These are phyloP conservation scores for Leccinum olivaceopallidum DNA, from an alignment of 768 basidiomycete species.

Conservation along the genomic window DNA sequence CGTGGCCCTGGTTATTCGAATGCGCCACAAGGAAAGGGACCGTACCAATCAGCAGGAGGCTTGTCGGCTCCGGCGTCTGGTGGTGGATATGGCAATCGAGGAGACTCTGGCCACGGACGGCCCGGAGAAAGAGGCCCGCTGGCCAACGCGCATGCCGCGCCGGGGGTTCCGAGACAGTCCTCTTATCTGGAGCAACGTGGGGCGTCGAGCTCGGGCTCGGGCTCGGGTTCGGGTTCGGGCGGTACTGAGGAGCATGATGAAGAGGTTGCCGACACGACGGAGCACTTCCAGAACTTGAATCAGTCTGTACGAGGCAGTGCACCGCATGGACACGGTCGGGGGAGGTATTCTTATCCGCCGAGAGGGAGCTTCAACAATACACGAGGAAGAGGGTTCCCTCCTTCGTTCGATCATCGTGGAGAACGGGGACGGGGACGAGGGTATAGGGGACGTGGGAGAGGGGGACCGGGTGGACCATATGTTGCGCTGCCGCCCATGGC, in stretches of 20 bases:
- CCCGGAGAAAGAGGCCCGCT: conserved; percentile 7
- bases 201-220: not conserved
- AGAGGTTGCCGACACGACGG: conserved; percentile 5
- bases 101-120: conserved; percentile 2
- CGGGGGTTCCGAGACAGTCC: not conserved
- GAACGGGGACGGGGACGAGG: conserved; percentile 37
- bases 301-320: conserved; percentile 25
- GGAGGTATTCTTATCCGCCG: conserved; percentile 23
- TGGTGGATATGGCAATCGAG: conserved; percentile 2
- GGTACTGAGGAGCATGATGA: conserved; percentile 1
- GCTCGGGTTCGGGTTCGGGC: not conserved
- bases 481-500: conserved; percentile 1
- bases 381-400: conserved; percentile 36
- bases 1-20: conserved; percentile 28
- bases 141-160: conserved; percentile 9
- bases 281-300: not conserved
- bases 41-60: conserved; percentile 13
- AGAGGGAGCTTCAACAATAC: conserved; percentile 23
- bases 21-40: conserved; percentile 6
- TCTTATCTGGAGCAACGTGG: conserved; percentile 4
- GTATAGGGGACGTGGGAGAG: conserved; percentile 17
- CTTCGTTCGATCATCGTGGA: conserved; percentile 31
- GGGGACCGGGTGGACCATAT: conserved; percentile 1
- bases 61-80: conserved; percentile 2
- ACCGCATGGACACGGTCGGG: conserved; percentile 38